Conservation (phyloP, 805 yeast genomes). For the Candida ficus region DNA sequence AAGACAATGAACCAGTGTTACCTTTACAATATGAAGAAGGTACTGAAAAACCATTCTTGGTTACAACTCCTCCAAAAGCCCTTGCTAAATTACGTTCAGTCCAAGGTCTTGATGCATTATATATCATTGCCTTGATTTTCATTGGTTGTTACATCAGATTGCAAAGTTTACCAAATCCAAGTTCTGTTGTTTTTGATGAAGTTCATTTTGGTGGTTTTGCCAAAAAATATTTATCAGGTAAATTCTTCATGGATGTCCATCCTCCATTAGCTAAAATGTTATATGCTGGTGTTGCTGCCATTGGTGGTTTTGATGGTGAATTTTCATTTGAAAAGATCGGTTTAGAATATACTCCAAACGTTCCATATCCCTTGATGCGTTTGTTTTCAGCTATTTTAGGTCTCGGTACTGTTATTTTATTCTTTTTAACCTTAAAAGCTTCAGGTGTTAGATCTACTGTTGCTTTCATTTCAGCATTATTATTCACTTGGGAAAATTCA, state of each 20-base stretch:
- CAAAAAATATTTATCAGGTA: constrained; percentile 63
- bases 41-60: constrained; percentile 45
- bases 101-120: constrained; percentile 33
- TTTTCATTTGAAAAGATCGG: constrained; percentile 67
- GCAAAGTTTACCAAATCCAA: constrained; percentile 56
- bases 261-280: constrained; percentile 79
- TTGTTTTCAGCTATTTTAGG: constrained; percentile 65
- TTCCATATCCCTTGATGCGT: constrained; percentile 69
- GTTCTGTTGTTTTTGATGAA: constrained; percentile 87
- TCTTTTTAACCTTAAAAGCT: constrained; percentile 63
- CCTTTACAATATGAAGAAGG: constrained; percentile 49
- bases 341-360: constrained; percentile 46
- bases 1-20: constrained; percentile 31
- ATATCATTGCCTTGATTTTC: constrained; percentile 39
- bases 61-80: constrained; percentile 43
- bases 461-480: constrained; percentile 49
- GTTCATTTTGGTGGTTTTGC: constrained; percentile 98
- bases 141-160: constrained; percentile 58
- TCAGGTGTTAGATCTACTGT: constrained; percentile 67
- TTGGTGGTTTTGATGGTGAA: constrained; percentile 70
- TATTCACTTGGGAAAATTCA: constrained; percentile 63
- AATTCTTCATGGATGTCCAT: constrained; percentile 67
- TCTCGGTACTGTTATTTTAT: constrained; percentile 56
- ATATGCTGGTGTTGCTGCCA: constrained; percentile 61
- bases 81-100: constrained; percentile 37